Evolutionary conservation across 805 yeast species (phyloP).

Genomic region (Cyberlindnera petersonii): DNA sequence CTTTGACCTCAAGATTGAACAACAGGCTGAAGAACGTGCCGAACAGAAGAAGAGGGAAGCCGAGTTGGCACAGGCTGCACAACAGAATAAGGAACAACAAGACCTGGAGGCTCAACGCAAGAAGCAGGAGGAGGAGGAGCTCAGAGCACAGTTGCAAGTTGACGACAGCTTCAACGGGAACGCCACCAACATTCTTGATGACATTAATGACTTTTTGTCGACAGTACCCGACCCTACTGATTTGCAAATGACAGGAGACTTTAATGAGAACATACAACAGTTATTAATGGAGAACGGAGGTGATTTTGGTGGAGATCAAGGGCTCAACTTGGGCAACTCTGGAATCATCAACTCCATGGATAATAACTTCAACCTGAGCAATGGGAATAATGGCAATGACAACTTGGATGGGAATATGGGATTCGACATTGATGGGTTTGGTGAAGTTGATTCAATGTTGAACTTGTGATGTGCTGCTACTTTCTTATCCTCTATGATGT

Average conservation of each 20-base stretch:
- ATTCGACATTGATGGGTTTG: no score
- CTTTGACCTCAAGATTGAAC: conserved; percentile 19
- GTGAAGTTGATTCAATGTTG: conserved; percentile 26
- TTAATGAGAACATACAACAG: conserved; percentile 23
- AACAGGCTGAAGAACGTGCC: conserved; percentile 17
- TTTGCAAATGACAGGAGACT: conserved; percentile 24
- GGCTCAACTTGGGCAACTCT: conserved; percentile 9
- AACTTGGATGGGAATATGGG: conserved; percentile 23
- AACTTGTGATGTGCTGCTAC: conserved; percentile 12
- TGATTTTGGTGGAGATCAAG: conserved; percentile 4
- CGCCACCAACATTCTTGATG: conserved; percentile 22
- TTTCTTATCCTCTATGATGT: background rate
- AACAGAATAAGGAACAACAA: conserved; percentile 6
- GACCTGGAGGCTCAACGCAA: conserved; percentile 4
- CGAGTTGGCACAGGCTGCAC: background rate
- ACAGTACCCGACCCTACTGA: conserved; percentile 31
- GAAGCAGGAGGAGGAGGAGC: conserved; percentile 5
- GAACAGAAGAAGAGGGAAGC: conserved; percentile 10
- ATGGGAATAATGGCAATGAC: background rate
- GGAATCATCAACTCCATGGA: background rate
- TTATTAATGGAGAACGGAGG: conserved; percentile 20
- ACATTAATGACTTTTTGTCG: conserved; percentile 27
- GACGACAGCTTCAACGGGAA: conserved; percentile 12
- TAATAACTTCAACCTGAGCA: conserved; percentile 3
- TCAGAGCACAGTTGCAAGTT: background rate